phyloP scores from a whole-genome alignment of 306 rosid species.

The Trichosanthes cucumerina region DNA sequence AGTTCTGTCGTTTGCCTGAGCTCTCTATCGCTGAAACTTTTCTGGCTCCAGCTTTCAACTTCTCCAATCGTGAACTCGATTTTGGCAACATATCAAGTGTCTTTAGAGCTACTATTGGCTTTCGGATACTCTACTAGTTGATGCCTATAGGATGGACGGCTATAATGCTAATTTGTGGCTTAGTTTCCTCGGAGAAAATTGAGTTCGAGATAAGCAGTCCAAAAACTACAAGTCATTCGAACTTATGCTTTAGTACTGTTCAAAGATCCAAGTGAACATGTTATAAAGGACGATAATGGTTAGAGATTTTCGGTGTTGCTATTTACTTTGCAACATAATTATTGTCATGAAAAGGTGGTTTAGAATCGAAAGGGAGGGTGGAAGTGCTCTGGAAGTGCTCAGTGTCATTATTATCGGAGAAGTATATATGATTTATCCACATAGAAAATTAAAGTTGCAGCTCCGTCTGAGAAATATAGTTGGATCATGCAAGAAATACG shows the following conservation, averaged over 20 bases:
- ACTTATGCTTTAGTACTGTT: neutral
- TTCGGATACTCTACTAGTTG: neutral
- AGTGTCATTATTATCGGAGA: neutral
- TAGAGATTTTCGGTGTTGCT: neutral
- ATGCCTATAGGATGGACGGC: neutral
- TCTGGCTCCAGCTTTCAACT: neutral
- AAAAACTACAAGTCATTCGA: neutral
- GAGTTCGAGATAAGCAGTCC: neutral
- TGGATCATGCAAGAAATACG: neutral
- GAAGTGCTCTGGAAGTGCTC: neutral
- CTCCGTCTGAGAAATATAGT: neutral
- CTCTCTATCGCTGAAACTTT: neutral
- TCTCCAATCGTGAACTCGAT: neutral
- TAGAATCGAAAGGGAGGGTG: neutral
- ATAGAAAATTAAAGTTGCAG: neutral
- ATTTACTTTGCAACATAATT: neutral
- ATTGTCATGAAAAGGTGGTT: neutral
- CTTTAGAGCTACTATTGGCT: neutral
- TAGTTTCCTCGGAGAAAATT: neutral
- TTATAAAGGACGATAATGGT: neutral
- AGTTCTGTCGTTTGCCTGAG: neutral
- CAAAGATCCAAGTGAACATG: neutral
- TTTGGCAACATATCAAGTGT: neutral
- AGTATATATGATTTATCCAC: no score
- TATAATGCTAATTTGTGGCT: neutral